These are phyloP conservation scores for Neurospora crassa DNA, from an alignment of 2,329 filamentous ascomycete genomes.

Conservation along the genomic window DNA sequence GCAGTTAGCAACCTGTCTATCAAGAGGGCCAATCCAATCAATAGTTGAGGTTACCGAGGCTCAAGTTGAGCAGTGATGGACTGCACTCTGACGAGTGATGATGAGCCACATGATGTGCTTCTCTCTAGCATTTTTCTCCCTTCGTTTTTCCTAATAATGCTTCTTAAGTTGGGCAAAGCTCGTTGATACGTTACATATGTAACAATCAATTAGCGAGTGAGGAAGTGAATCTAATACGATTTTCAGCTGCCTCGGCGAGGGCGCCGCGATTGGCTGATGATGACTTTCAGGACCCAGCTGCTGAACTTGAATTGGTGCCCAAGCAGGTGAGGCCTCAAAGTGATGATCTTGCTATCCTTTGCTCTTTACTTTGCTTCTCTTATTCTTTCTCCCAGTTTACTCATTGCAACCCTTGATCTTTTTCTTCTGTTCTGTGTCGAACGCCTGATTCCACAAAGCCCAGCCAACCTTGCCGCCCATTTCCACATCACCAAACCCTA, in stretches of 20 bases:
- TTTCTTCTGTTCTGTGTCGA: background rate
- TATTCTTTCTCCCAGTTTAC: background rate
- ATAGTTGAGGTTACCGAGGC: background rate
- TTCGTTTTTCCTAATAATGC: no score
- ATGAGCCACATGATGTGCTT: no score
- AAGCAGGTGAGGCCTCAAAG: background rate
- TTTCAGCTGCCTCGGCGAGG: background rate
- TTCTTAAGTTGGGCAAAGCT: no score
- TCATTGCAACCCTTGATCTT: background rate
- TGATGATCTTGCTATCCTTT: background rate
- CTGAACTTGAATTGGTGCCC: background rate
- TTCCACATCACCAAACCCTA: accelerated
- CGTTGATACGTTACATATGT: no score
- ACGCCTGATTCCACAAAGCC: background rate
- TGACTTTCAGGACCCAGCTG: background rate
- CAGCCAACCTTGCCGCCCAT: background rate
- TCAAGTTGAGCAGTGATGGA: background rate
- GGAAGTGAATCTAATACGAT: no score
- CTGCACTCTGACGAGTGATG: background rate
- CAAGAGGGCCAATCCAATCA: background rate
- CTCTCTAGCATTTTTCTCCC: no score
- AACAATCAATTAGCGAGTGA: no score
- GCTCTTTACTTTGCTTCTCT: background rate
- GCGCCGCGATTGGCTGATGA: background rate
- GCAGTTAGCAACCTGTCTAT: background rate